Base-by-base conservation (phyloP, 768 basidiomycete genomes). In the Astraeus odoratus region DNA sequence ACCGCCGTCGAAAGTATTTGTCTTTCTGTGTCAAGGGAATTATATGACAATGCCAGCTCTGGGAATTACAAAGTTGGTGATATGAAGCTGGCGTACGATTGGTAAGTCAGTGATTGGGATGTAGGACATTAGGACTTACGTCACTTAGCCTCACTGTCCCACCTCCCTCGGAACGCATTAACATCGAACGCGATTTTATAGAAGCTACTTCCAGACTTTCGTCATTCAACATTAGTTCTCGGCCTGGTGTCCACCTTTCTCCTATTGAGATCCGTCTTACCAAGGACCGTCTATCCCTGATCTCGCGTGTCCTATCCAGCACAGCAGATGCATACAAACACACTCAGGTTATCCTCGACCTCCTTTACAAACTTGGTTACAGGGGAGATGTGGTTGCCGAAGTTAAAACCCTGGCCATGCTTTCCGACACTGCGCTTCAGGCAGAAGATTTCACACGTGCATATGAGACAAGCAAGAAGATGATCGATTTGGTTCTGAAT, bases 1-100 rank as follows among this genome's bases (percentile, higher is more conserved):
- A 61, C 68, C 19, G 64, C 65, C 4, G 64, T 87, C 4, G 93
- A 97, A 63, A 77, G 83, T 25, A 78, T 95, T 10, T 92, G 90
- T 53, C 67, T 99, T 16, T 61, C 78, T 1, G 81, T 81, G 34
- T 91, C 89, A 3, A 77, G 80, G 38, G 96, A 98, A 67, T 81
- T 96, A 50, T 99, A 98, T 63, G 92, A 97, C 59, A 97, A 97
- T 55, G 87, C 96, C 2, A 81, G 75, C 51, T 86, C 82, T 1
- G 96, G 92, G 5, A 99, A 97, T 57, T 84, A 92, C 59, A 88
- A 90, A 53, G 74, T 77, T 29, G 94, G 95, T 4, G 91, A 95
- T 42, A 97, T 99, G 94, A 95, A 92, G 61, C 71, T 91, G 39
- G 96, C 96, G 1, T 94, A 94, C 63, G 90, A 95, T 46, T 98